These are phyloP conservation scores for Pterocarpus santalinus DNA, from an alignment of 306 rosid genomes.

Conservation along the genomic window DNA sequence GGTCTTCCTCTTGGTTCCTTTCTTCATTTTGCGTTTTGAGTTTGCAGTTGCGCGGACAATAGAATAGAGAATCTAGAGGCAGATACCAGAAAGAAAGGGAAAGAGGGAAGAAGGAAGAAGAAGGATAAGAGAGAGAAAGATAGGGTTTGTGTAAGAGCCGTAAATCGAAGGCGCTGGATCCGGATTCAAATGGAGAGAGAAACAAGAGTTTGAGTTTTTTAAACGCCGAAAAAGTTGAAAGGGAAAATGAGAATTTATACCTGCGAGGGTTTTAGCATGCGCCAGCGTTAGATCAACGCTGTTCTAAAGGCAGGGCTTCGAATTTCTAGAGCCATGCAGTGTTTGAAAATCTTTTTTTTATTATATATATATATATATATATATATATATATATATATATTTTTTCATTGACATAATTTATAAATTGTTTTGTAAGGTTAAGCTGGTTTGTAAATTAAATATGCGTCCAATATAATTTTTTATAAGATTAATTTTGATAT, in stretches of 20 bases:
- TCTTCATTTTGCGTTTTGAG: constrained; percentile 50
- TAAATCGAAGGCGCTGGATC: constrained; percentile 63
- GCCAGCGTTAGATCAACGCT: constrained; percentile 7
- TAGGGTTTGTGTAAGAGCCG: constrained; percentile 51
- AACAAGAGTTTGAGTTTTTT: not conserved
- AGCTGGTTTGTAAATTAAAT: too few relatives aligned
- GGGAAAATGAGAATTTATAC: not conserved
- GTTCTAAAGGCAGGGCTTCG: not conserved
- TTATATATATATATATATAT: too few relatives aligned
- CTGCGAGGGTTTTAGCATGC: not conserved
- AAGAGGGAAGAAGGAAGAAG: not conserved
- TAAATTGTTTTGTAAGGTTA: too few relatives aligned
- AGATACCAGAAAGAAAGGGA: not conserved
- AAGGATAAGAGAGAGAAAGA: constrained; percentile 27
- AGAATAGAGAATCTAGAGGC: not conserved
- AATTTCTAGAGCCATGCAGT: not conserved
- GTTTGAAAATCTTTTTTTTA: not conserved
- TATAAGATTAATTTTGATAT: too few relatives aligned
- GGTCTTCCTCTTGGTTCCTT: constrained; percentile 66
- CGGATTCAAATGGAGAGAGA: constrained; percentile 52
- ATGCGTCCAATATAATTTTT: too few relatives aligned
- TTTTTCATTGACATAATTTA: too few relatives aligned
- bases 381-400: too few relatives aligned
- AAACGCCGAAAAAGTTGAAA: not conserved
- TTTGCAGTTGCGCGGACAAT: not conserved